phyloP scores from a whole-genome alignment of 2,329 filamentous ascomycete species.

The Aspergillus spinulosporus region DNA sequence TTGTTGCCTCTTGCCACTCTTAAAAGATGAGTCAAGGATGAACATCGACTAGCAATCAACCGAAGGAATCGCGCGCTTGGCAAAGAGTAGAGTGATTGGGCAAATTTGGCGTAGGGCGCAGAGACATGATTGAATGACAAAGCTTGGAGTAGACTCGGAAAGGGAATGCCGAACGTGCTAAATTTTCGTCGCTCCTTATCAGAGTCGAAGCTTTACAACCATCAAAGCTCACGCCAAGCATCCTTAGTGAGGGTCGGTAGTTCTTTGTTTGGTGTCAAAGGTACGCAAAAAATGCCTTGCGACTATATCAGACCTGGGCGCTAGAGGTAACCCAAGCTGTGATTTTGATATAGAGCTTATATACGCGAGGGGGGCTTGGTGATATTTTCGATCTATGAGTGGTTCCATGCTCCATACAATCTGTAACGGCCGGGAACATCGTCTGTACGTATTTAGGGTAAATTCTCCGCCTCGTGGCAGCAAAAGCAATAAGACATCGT shows the following conservation, averaged over 20 bases:
- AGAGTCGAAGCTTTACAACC: background rate
- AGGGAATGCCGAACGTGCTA: slow-evolving; percentile 1
- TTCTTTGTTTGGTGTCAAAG: background rate
- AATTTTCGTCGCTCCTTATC: background rate
- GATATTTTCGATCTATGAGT: no score
- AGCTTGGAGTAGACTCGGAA: slow-evolving; percentile 5
- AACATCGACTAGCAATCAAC: background rate
- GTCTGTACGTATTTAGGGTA: background rate
- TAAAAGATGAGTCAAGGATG: background rate
- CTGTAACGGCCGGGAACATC: background rate
- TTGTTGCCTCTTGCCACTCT: background rate
- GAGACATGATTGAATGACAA: background rate
- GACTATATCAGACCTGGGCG: no score
- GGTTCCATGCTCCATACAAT: no score
- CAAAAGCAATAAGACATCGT: background rate
- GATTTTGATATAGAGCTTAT: no score
- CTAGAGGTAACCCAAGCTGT: no score
- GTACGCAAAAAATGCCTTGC: no score
- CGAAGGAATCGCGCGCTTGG: background rate
- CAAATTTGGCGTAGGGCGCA: background rate
- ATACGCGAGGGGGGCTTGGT: no score
- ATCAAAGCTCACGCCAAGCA: background rate
- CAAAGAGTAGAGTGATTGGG: background rate
- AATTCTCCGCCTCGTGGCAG: background rate
- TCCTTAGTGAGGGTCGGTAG: background rate